Percentiles rank a stretch among this genome's conserved stretches.
These are phyloP conservation scores for Podospora pseudopauciseta DNA, from an alignment of 495 filamentous ascomycete species.

Conservation along the genomic window DNA sequence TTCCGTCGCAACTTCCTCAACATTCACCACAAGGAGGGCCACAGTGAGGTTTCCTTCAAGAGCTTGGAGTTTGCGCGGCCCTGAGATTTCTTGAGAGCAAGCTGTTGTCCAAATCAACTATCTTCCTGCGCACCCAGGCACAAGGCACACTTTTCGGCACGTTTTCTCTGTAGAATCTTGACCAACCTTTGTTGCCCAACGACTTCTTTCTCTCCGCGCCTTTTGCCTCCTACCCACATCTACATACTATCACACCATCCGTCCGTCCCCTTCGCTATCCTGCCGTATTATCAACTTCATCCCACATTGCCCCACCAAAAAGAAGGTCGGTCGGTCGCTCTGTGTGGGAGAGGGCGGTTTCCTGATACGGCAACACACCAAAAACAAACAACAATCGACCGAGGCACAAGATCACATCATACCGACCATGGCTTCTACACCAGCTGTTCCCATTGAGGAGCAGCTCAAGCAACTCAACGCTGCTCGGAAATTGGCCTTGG, in stretches of 20 bases:
- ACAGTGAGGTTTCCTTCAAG: neutral
- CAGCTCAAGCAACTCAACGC: slow-evolving; percentile 80
- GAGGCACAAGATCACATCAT: neutral
- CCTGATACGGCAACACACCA: neutral
- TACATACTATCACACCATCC: neutral
- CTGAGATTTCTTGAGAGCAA: neutral
- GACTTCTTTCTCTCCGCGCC: neutral
- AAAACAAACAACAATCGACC: slow-evolving; percentile 10
- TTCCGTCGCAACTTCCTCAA: neutral
- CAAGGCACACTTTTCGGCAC: neutral
- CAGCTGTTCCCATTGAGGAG: slow-evolving; percentile 57
- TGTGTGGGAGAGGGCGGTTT: neutral
- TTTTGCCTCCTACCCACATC: neutral
- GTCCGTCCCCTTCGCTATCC: neutral
- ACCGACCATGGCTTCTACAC: slow-evolving; percentile 39
- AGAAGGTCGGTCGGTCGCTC: neutral
- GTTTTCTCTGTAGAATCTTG: slow-evolving; percentile 3
- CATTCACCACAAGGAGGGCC: neutral
- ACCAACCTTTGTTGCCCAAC: neutral
- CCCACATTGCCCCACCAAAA: neutral
- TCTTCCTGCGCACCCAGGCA: slow-evolving; percentile 1
- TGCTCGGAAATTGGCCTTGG: slow-evolving; percentile 82
- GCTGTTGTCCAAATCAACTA: neutral
- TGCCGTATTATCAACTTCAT: neutral
- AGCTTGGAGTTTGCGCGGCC: neutral